Base-by-base conservation (phyloP, 78 protist genomes). In the Mantamonas sphyraenae region DNA sequence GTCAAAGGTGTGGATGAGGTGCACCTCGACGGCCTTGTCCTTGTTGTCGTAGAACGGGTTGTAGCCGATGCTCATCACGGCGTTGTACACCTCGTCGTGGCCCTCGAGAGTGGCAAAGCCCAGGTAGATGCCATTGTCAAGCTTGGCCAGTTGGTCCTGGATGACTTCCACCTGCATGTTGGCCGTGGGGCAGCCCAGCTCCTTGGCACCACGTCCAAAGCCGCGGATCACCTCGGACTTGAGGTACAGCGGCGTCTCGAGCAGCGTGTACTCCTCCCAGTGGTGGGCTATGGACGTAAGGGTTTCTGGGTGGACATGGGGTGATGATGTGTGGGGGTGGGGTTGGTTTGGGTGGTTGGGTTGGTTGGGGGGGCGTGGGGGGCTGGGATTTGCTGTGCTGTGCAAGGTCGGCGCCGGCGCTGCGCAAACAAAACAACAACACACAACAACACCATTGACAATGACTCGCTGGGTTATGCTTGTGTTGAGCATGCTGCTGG, bases 11-110 rank as follows among this genome's bases (percentile, higher is more conserved):
- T 74, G 70, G 31, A 62, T 22, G 19, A 74, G 12, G 47, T 74
- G 66, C 39, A 72, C 72, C 59, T 74, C 79, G 37, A 74, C 20
- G 5, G 71, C 33, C 38, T 31, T 3, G n/a, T 42, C 22, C 34
- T 1, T 53, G 58, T 74, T 62, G 34, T 16, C 34, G 63, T 59
- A 74, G 34, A 33, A 38, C 38, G 71, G 74, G 50, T 74, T 74
- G 26, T 14, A 30, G 5, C 79, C 79, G 39, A 74, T 42, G 28
- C 59, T 38, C 34, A 64, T 22, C 40, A 62, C 63, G 58, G 64
- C 33, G 20, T 26, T 26, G 33, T 14, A n/a, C 28, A 64, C 55
- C n/a, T 20, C 31, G 33, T 26, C 68, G 28, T 64, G 20, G 68
- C 34, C 28, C 12, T 47, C 55, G n/a, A 64, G 3, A 53, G 12